Evolutionary conservation across 1,284 basidiomycete species (phyloP), one percentile per base, ranked within the genome.

Genomic region (Grifola frondosa): DNA sequence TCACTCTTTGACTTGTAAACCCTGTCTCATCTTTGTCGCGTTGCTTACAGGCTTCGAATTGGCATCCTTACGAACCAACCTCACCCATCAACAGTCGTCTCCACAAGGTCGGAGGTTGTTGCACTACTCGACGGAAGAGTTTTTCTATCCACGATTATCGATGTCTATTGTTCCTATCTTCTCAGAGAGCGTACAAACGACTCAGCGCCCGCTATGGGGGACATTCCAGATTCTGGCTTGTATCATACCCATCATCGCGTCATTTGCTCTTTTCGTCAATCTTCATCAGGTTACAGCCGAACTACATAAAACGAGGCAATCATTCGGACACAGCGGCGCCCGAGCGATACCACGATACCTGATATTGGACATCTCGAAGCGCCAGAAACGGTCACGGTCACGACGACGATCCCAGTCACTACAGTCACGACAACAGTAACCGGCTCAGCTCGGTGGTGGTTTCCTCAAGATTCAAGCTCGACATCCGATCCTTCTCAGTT

Each of bases 41-140:
- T 51, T 41, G 50, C 36, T 46, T 44, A n/a, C 37, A 78, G 77
- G 68, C 30, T 60, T 73, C 36, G 62, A 73, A 28, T 59, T 77
- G 33, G 49, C 57, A 7, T 65, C 68, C 5, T 37, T 75, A 19
- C 60, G 65, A 13, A 74, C 78, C 8, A 81, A 81, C 57, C 64
- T 82, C 37, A 59, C 64, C 23, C 68, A 78, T 53, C 67, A 74
- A 45, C 67, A 70, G 23, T 28, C 56, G 20, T 56, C 56, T 16
- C 65, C 67, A 30, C 52, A 52, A 11, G 58, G 56, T 38, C 65
- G 64, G 46, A 70, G 66, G 50, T 61, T 85, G 8, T 61, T 80
- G 22, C 78, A 80, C 45, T 78, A 75, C 53, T 75, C 75, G 5
- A 54, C 81, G 54, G 68, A 73, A 33, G 74, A 74, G 40, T 77